A percentile compares a stretch with the other conserved stretches of the same genome.
Evolutionary conservation across 1,139 yeast species (phyloP).

Genomic region (Diutina ranongensis): DNA sequence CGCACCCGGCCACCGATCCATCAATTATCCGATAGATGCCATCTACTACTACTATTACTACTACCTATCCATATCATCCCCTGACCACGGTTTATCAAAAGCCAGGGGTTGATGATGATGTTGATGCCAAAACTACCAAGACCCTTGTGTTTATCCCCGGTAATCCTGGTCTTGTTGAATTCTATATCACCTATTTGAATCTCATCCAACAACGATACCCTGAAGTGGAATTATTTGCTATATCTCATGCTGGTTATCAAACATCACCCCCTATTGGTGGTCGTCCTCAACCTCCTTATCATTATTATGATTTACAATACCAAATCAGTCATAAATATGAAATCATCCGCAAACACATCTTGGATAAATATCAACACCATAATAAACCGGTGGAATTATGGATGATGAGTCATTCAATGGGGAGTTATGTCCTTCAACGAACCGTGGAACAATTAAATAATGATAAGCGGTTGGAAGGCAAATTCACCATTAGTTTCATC

Average conservation of each 20-base stretch:
- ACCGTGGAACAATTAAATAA: constrained; percentile 5
- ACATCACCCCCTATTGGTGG: constrained; percentile 12
- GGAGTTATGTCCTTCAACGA: not conserved
- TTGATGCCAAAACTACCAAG: constrained; percentile 8
- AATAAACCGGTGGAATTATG: not conserved
- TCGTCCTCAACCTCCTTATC: not conserved
- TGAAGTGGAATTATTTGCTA: constrained; percentile 35
- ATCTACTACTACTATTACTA: not conserved
- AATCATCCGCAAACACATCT: constrained; percentile 22
- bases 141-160: constrained; percentile 52
- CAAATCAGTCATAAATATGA: constrained; percentile 41
- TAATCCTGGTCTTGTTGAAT: constrained; percentile 55
- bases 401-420: constrained; percentile 5
- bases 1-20: not conserved
- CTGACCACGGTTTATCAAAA: constrained; percentile 20
- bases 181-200: constrained; percentile 39
- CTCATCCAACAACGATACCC: constrained; percentile 33
- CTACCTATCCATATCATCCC: constrained; percentile 14
- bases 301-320: constrained; percentile 28
- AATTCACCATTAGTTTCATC: constrained; percentile 23
- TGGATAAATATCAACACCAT: constrained; percentile 7
- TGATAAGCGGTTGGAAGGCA: constrained; percentile 14
- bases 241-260: constrained; percentile 45
- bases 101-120: constrained; percentile 9
- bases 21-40: too few relatives aligned